These are phyloP conservation scores for Candida nitratophila DNA, from an alignment of 805 yeast species.

Conservation along the genomic window DNA sequence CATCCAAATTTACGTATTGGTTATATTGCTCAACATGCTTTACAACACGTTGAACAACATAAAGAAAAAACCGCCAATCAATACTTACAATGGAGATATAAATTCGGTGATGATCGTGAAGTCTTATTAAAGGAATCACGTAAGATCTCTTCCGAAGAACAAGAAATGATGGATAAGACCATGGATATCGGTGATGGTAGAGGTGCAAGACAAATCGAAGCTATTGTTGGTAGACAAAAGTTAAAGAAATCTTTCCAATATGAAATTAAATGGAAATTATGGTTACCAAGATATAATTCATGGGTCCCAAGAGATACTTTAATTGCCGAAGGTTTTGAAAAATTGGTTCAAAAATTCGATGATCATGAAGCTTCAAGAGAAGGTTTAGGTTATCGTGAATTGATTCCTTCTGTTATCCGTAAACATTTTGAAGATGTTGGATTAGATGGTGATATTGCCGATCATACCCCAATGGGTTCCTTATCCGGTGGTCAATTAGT, in stretches of 20 bases:
- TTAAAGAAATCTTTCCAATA: slow-evolving; percentile 94
- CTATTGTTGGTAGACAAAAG: slow-evolving; percentile 95
- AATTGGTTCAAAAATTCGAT: slow-evolving; percentile 92
- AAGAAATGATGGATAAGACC: slow-evolving; percentile 66
- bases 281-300: slow-evolving; percentile 89
- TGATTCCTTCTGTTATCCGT: slow-evolving; percentile 85
- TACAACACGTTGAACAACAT: slow-evolving; percentile 95
- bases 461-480: slow-evolving; percentile 95
- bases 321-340: slow-evolving; percentile 78
- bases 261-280: slow-evolving; percentile 88
- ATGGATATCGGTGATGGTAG: slow-evolving; percentile 76
- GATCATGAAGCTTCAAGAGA: slow-evolving; percentile 99
- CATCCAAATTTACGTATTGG: slow-evolving; percentile 98
- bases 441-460: slow-evolving; percentile 95
- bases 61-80: slow-evolving; percentile 97
- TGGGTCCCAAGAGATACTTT: slow-evolving; percentile 86
- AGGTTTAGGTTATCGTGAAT: slow-evolving; percentile 96
- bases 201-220: slow-evolving; percentile 86
- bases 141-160: slow-evolving; percentile 62
- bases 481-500: slow-evolving; percentile 97
- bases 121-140: slow-evolving; percentile 90
- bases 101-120: slow-evolving; percentile 97
- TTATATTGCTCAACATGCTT: slow-evolving; percentile 97
- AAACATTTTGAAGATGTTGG: slow-evolving; percentile 98
- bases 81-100: slow-evolving; percentile 96